These are phyloP conservation scores for Laetiporus sulphureus DNA, from an alignment of 1,284 basidiomycete species.

Conservation along the genomic window DNA sequence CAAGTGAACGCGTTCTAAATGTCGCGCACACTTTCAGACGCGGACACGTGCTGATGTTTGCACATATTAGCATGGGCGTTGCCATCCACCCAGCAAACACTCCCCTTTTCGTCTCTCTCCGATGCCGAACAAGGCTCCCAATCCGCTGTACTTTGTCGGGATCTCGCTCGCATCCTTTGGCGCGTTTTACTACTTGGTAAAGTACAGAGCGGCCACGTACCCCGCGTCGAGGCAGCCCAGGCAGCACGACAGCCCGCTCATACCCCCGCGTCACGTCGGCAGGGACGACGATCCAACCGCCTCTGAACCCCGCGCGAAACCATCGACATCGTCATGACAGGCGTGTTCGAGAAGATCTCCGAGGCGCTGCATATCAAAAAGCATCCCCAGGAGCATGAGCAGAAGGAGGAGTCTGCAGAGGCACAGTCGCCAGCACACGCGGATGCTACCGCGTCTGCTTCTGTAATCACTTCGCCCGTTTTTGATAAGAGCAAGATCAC, in stretches of 20 bases:
- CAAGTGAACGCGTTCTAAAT: slow-evolving; percentile 1
- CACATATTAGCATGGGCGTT: slow-evolving; percentile 14
- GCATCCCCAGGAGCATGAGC: slow-evolving; percentile 9
- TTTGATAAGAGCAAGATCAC: slow-evolving; percentile 78
- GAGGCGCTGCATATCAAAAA: slow-evolving; percentile 33
- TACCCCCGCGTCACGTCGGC: slow-evolving; percentile 50
- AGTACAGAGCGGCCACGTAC: slow-evolving; percentile 46
- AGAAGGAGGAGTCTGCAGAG: neutral
- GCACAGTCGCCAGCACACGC: no score
- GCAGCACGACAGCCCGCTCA: slow-evolving; percentile 58
- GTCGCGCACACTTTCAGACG: neutral
- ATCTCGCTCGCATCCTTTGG: slow-evolving; percentile 50
- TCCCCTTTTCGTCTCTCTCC: slow-evolving; percentile 7
- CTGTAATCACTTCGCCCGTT: slow-evolving; percentile 26
- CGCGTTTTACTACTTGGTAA: slow-evolving; percentile 48
- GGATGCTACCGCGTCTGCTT: no score
- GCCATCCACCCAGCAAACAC: slow-evolving; percentile 14
- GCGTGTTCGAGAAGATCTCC: slow-evolving; percentile 45
- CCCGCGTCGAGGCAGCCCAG: slow-evolving; percentile 59
- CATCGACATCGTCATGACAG: slow-evolving; percentile 27
- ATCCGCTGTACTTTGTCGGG: slow-evolving; percentile 54
- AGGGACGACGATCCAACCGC: no score
- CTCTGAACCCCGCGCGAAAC: neutral
- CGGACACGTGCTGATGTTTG: slow-evolving; percentile 10
- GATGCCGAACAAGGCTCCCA: slow-evolving; percentile 38